Evolutionary conservation across 495 filamentous ascomycete genomes (phyloP).

Genomic region (Hypoxylon trugodes): DNA sequence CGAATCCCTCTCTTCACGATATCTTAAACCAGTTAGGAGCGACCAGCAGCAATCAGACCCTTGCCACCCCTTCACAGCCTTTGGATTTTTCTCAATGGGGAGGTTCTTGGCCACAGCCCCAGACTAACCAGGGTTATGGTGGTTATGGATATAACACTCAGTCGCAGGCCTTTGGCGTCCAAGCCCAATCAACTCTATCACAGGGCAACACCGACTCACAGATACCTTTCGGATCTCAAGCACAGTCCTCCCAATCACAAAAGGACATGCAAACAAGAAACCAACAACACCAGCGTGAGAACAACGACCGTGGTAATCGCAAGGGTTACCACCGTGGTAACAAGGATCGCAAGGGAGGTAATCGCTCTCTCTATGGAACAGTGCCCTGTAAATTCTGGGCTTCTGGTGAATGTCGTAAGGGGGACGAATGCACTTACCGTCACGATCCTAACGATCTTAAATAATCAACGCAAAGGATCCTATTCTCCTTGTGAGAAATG

Average conservation of each 20-base stretch:
- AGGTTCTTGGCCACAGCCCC: conserved; percentile 29
- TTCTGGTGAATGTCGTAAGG: conserved; percentile 82
- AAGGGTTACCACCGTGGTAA: conserved; percentile 35
- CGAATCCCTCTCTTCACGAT: background rate
- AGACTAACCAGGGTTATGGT: conserved; percentile 24
- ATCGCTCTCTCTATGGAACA: conserved; percentile 56
- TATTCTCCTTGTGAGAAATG: too few species aligned
- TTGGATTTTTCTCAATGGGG: too few species aligned
- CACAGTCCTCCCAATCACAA: conserved; percentile 26
- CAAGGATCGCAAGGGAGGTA: conserved; percentile 52
- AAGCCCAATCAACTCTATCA: too few species aligned
- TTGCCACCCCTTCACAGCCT: too few species aligned
- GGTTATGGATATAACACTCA: conserved; percentile 24
- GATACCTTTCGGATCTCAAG: conserved; percentile 15
- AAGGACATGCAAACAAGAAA: background rate
- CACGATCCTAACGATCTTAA: conserved; percentile 61
- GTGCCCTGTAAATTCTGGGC: conserved; percentile 80
- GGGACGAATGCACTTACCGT: conserved; percentile 83
- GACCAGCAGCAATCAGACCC: too few species aligned
- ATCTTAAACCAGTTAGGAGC: too few species aligned
- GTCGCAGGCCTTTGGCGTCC: too few species aligned
- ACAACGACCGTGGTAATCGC: conserved; percentile 36
- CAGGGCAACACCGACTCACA: too few species aligned
- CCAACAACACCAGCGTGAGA: conserved; percentile 34
- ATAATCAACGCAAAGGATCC: background rate